Percentiles rank a stretch among this genome's conserved stretches.
phyloP scores from a whole-genome alignment of 31 red algal species.

The Asparagopsis taxiformis region DNA sequence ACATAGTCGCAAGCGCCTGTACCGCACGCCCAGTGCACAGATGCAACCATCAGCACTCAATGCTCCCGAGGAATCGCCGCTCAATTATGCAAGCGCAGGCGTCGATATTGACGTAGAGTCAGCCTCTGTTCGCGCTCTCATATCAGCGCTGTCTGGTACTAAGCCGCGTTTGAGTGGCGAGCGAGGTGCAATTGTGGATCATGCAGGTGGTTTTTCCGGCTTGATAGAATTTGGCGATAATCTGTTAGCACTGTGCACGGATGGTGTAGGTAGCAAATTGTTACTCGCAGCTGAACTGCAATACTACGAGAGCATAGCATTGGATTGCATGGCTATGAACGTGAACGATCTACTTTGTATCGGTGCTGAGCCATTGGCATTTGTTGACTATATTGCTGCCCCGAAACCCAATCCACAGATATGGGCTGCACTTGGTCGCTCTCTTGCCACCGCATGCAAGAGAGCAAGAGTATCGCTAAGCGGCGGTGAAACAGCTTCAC shows the following conservation, averaged over 20 bases:
- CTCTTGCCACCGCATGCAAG: slow-evolving; percentile 69
- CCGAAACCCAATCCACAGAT: slow-evolving; percentile 36
- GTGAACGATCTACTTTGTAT: slow-evolving; percentile 94
- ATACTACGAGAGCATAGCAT: slow-evolving; percentile 55
- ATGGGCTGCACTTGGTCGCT: slow-evolving; percentile 67
- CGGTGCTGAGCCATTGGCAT: slow-evolving; percentile 92
- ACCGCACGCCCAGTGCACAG: too few relatives aligned
- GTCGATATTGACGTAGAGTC: slow-evolving; percentile 60
- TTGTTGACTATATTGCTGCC: slow-evolving; percentile 95
- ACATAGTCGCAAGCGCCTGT: too few relatives aligned
- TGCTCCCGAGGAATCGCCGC: too few relatives aligned
- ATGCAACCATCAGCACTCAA: too few relatives aligned
- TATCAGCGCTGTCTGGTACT: slow-evolving; percentile 21
- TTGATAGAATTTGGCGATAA: slow-evolving; percentile 82
- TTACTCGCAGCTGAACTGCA: slow-evolving; percentile 61
- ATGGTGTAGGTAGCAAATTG: slow-evolving; percentile 96
- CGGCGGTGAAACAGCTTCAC: slow-evolving; percentile 88
- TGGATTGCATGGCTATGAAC: slow-evolving; percentile 96
- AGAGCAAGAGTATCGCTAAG: slow-evolving; percentile 63
- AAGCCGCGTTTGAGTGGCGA: slow-evolving; percentile 9
- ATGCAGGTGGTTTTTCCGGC: slow-evolving; percentile 75
- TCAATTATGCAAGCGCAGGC: slow-evolving; percentile 54
- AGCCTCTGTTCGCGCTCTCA: slow-evolving; percentile 27
- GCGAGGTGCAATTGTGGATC: slow-evolving; percentile 37
- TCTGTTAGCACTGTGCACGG: slow-evolving; percentile 74